Evolutionary conservation across 2,329 filamentous ascomycete species (phyloP).

Genomic region (Orbilia javanica): DNA sequence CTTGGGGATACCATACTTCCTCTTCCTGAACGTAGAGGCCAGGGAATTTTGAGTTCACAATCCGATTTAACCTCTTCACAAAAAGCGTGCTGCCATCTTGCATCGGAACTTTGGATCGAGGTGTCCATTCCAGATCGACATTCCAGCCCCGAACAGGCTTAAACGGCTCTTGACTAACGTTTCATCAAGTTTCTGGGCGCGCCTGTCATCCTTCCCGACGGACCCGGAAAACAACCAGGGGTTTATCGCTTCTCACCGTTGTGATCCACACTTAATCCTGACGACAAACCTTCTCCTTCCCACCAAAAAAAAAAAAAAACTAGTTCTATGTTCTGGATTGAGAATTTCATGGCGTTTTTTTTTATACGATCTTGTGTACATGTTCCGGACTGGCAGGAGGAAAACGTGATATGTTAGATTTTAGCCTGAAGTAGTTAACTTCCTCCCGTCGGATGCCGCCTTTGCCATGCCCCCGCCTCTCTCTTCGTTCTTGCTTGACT

Average conservation of each 20-base stretch:
- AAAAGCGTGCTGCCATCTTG: background rate
- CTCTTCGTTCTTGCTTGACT: background rate
- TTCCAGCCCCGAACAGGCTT: conserved; percentile 30
- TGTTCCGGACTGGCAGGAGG: background rate
- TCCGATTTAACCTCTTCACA: too few species aligned
- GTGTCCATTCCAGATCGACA: conserved; percentile 25
- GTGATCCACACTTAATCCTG: conserved; percentile 38
- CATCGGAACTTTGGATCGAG: conserved; percentile 34
- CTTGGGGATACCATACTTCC: too few species aligned
- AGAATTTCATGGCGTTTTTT: background rate
- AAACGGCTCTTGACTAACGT: conserved; percentile 26
- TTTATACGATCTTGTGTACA: conserved; percentile 7
- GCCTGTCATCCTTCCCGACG: conserved; percentile 44
- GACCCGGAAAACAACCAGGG: conserved; percentile 34
- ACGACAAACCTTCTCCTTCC: conserved; percentile 29
- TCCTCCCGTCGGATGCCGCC: conserved; percentile 1
- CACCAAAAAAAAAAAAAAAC: too few species aligned
- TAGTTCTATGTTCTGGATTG: background rate
- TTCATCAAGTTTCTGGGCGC: conserved; percentile 46
- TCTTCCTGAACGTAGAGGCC: too few species aligned
- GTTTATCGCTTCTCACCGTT: background rate
- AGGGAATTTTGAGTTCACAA: too few species aligned
- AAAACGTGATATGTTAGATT: conserved; percentile 33
- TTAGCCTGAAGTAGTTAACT: conserved; percentile 34
- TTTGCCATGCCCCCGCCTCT: too few species aligned